These are phyloP conservation scores for Earliella scabrosa DNA, from an alignment of 1,284 basidiomycete species.

Conservation along the genomic window DNA sequence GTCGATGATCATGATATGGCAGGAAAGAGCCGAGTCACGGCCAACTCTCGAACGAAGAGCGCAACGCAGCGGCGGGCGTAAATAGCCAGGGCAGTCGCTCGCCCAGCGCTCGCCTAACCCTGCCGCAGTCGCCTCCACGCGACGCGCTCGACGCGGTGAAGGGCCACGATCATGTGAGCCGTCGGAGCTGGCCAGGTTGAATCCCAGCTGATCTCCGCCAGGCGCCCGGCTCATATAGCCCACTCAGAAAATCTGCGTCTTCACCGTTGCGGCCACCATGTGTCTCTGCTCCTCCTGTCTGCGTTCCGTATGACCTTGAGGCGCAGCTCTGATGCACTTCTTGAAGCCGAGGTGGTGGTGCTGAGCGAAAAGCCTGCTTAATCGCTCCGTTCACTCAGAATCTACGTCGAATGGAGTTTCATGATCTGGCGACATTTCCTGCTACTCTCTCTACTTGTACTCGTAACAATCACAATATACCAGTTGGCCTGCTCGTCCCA, in stretches of 20 bases:
- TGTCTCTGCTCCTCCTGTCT: constrained; percentile 50
- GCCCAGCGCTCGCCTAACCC: no score
- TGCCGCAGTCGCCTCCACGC: no score
- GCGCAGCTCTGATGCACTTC: constrained; percentile 43
- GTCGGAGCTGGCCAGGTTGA: no score
- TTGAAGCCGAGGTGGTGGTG: constrained; percentile 47
- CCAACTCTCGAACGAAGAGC: not conserved
- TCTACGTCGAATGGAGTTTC: constrained; percentile 79
- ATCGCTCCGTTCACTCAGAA: constrained; percentile 74
- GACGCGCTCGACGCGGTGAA: constrained; percentile 12
- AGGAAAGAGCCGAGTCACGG: constrained; percentile 3
- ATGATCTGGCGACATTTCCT: constrained; percentile 67
- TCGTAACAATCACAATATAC: not conserved
- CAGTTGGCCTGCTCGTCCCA: no score
- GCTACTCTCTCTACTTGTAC: no score
- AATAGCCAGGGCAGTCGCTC: not conserved
- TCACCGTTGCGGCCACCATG: constrained; percentile 47
- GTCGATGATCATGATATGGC: constrained; percentile 19
- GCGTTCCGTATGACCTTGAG: constrained; percentile 62
- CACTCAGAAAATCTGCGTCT: constrained; percentile 6
- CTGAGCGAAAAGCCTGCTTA: constrained; percentile 67
- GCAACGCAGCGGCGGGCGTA: not conserved
- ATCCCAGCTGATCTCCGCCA: no score
- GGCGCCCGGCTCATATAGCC: constrained; percentile 13
- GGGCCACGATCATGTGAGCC: constrained; percentile 23